phyloP scores from a whole-genome alignment of 495 filamentous ascomycete species.

The Geoglossum glabrum region DNA sequence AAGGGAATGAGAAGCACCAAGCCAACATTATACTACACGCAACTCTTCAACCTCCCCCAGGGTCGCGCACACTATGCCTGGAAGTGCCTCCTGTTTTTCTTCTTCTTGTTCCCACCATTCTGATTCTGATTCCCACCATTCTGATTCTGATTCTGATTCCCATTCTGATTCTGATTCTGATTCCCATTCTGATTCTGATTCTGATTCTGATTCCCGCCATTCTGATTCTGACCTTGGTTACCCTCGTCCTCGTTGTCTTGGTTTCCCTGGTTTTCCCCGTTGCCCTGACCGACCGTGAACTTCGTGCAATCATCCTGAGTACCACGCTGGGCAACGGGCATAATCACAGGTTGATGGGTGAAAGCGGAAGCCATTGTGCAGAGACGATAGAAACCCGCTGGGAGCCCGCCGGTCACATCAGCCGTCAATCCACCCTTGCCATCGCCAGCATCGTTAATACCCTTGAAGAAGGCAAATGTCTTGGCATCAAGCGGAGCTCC shows the following conservation, averaged over 20 bases:
- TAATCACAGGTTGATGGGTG: slow-evolving; percentile 60
- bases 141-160: not conserved
- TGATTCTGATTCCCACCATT: not conserved
- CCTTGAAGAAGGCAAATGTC: slow-evolving; percentile 54
- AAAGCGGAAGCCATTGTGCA: slow-evolving; percentile 49
- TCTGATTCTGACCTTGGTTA: no score
- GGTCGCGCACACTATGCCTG: not conserved
- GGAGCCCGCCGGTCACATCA: slow-evolving; percentile 39
- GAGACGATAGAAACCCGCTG: slow-evolving; percentile 45
- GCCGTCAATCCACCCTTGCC: slow-evolving; percentile 37
- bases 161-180: not conserved
- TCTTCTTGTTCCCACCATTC: not conserved
- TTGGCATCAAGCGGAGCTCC: slow-evolving; percentile 12
- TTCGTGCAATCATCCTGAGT: slow-evolving; percentile 52
- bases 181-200: slow-evolving; percentile 8
- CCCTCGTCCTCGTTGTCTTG: no score
- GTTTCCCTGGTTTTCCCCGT: no score
- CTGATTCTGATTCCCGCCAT: slow-evolving; percentile 7
- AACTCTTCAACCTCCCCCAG: not conserved
- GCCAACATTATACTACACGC: not conserved
- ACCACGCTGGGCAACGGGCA: slow-evolving; percentile 60
- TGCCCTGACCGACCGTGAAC: slow-evolving; percentile 27
- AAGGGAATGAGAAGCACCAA: not conserved
- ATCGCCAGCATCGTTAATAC: slow-evolving; percentile 51
- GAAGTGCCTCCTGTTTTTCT: not conserved